phyloP scores from a whole-genome alignment of 2,329 filamentous ascomycete species.

The Cladosporium cucumerinum region DNA sequence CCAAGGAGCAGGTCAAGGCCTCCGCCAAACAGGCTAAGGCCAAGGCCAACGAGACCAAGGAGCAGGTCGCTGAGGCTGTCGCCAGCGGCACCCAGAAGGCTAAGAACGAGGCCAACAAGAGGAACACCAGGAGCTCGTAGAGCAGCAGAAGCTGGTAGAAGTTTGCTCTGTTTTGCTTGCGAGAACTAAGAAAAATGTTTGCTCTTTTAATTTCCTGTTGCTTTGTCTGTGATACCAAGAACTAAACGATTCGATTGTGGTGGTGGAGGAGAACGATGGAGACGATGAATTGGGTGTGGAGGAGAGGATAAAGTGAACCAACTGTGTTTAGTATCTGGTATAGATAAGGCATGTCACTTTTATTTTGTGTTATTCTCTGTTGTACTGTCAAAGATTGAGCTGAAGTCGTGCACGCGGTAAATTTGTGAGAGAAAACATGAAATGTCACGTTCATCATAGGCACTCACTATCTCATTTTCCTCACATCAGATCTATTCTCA shows the following conservation, averaged over 20 bases:
- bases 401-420: background rate
- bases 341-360: background rate
- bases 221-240: constrained; percentile 4
- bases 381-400: background rate
- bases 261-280: background rate
- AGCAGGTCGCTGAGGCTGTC: constrained; percentile 65
- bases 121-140: constrained; percentile 44
- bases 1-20: constrained; percentile 66
- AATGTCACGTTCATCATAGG: no score
- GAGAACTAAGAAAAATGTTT: background rate
- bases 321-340: background rate
- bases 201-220: background rate
- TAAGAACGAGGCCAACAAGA: constrained; percentile 66
- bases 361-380: background rate
- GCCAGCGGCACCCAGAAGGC: constrained; percentile 67
- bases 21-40: constrained; percentile 75
- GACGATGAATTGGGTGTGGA: background rate
- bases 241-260: background rate
- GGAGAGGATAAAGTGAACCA: background rate
- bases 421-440: background rate
- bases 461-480: no score
- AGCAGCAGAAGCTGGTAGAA: background rate
- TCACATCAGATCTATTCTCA: no score
- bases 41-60: constrained; percentile 61
- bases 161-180: background rate